A percentile compares a stretch with the other conserved stretches of the same genome.
Conservation (phyloP, 352 stramenopile genomes). For the Phytophthora palmivora region DNA sequence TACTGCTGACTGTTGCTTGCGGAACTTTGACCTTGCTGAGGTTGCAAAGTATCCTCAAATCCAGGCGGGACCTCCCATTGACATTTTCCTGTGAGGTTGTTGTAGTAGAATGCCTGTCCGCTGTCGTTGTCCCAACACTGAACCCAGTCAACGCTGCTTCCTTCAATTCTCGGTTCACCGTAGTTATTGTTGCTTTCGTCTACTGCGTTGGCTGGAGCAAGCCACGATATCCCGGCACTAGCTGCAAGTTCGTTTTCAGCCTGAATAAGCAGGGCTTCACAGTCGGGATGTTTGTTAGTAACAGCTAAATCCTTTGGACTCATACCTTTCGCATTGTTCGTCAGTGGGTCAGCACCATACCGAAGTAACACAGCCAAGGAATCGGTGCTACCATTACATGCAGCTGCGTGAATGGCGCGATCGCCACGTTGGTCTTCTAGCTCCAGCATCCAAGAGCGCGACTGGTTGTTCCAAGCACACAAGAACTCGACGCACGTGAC, state of each 20-base stretch:
- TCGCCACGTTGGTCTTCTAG: constrained; percentile 69
- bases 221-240: constrained; percentile 53
- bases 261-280: constrained; percentile 49
- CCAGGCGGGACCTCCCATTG: constrained; percentile 63
- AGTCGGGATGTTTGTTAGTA: constrained; percentile 53
- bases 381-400: constrained; percentile 62
- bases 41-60: constrained; percentile 40
- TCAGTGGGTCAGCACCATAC: constrained; percentile 60
- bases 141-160: constrained; percentile 42
- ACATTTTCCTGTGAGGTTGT: constrained; percentile 75
- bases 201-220: constrained; percentile 59
- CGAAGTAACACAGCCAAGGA: constrained; percentile 53
- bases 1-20: constrained; percentile 37
- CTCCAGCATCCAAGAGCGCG: constrained; percentile 73
- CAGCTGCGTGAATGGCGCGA: constrained; percentile 64
- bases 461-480: constrained; percentile 69
- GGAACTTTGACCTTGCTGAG: constrained; percentile 29
- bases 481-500: constrained; percentile 64
- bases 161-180: constrained; percentile 13
- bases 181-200: constrained; percentile 20
- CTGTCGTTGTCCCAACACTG: constrained; percentile 73
- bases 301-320: constrained; percentile 59
- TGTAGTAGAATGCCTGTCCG: constrained; percentile 70
- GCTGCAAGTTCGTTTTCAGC: constrained; percentile 50
- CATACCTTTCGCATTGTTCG: constrained; percentile 52